Percentiles rank a stretch among this genome's conserved stretches.
These are phyloP conservation scores for Alternaria viburni DNA, from an alignment of 2,329 filamentous ascomycete genomes.

Conservation along the genomic window DNA sequence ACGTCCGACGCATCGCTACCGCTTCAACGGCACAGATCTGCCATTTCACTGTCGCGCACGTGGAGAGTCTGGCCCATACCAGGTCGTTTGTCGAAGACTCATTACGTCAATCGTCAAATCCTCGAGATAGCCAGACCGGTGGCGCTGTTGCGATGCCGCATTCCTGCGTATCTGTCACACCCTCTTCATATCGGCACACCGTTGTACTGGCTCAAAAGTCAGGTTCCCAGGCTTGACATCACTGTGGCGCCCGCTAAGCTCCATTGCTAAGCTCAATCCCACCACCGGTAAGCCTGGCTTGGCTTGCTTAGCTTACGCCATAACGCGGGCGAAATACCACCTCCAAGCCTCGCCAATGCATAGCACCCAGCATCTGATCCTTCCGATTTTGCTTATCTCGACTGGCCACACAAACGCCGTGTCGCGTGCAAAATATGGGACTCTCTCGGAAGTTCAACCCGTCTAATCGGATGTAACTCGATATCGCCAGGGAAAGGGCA, in stretches of 20 bases:
- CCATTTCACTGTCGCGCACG: not conserved
- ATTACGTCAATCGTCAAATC: not conserved
- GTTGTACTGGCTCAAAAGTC: not conserved
- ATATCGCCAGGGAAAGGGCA: not conserved
- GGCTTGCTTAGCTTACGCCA: slow-evolving; percentile 16
- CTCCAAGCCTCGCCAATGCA: slow-evolving; percentile 12
- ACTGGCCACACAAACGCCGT: not conserved
- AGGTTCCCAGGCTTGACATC: slow-evolving; percentile 5
- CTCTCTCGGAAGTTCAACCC: not conserved
- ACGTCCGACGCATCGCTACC: slow-evolving; percentile 2
- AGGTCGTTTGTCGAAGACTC: not conserved
- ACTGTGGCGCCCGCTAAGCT: slow-evolving; percentile 13
- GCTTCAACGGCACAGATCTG: not conserved
- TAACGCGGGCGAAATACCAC: not conserved
- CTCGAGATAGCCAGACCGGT: not conserved
- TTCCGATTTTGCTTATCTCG: slow-evolving; percentile 1
- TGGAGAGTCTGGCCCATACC: not conserved
- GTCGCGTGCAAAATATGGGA: not conserved
- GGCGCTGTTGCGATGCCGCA: not conserved
- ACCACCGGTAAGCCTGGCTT: slow-evolving; percentile 8
- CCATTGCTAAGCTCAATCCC: slow-evolving; percentile 6
- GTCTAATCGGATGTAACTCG: not conserved
- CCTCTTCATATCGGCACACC: not conserved
- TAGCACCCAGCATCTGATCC: not conserved
- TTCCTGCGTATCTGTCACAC: not conserved